phyloP scores from a whole-genome alignment of 257 asterid species.

The Petrea volubilis region DNA sequence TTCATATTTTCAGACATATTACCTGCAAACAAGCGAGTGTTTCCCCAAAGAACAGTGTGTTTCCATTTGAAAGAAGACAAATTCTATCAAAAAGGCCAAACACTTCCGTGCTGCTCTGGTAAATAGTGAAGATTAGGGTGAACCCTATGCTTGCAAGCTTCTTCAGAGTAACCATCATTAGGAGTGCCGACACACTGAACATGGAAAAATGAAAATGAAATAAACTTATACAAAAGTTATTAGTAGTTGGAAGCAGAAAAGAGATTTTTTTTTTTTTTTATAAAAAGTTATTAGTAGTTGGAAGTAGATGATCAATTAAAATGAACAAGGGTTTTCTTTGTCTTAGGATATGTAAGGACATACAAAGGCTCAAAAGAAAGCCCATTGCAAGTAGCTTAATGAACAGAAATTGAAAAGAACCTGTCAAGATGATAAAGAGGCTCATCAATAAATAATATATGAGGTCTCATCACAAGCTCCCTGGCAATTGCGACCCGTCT shows the following conservation, averaged over 20 bases:
- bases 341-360: neutral
- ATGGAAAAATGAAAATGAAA: neutral
- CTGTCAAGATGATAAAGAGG: slow-evolving; percentile 99
- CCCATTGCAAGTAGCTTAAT: too few species aligned
- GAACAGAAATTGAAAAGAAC: slow-evolving; percentile 32
- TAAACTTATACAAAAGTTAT: neutral
- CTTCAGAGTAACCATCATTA: slow-evolving; percentile 98
- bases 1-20: slow-evolving; percentile 25
- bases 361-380: neutral
- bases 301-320: neutral
- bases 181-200: slow-evolving; percentile 90
- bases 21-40: slow-evolving; percentile 99
- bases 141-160: slow-evolving; percentile 98
- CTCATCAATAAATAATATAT: slow-evolving; percentile 85
- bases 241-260: slow-evolving; percentile 11
- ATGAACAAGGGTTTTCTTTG: neutral
- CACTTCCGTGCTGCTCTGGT: slow-evolving; percentile 99
- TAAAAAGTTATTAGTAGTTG: too few species aligned
- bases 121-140: slow-evolving; percentile 87
- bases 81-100: slow-evolving; percentile 98
- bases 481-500: slow-evolving; percentile 94
- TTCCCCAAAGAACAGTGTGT: slow-evolving; percentile 97
- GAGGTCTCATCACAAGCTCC: slow-evolving; percentile 97
- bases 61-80: slow-evolving; percentile 98
- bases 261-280: neutral